Base-by-base conservation (phyloP, 2,329 filamentous ascomycete genomes). In the Fragosphaeria purpurea region DNA sequence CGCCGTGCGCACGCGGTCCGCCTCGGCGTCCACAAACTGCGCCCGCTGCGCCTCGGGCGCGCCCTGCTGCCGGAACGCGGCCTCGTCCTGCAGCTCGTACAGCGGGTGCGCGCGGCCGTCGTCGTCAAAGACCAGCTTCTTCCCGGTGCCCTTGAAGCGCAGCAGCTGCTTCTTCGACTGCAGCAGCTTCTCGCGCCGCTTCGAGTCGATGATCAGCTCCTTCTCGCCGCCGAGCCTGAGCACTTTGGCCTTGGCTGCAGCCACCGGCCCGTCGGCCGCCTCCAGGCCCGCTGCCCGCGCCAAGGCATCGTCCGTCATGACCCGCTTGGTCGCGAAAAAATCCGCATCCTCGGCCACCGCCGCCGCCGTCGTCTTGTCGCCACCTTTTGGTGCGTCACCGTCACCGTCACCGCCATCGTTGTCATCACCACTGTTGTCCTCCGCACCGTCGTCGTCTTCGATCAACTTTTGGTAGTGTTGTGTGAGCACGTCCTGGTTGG, bases 401-500 rank as follows among this genome's bases (percentile, higher is more conserved):
- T 22, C 22, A 22, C 22, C 22, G 22, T 22, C 22, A 22, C 22
- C 22, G n/a, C 40, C 39, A 6, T 31, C 43, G 22, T 34, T 30
- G 2, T 41, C 44, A 5, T 38, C 52, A 1, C 44, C 50, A 13
- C 33, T 37, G 3, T 10, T 38, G 46, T 88, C 85, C 50, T 83
- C 83, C 45, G 82, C 80, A 5, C 74, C 77, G 46, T 83, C 80
- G 5, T 74, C 77, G 49, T 79, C 77, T 45, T 66, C 63, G 53
- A 97, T 82, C 56, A 98, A 77, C 62, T 91, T 95, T 53, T 82
- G 80, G 72, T 96, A 97, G 68, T 98, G 93, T 50, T 85, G 82
- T n/a, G 91, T 90, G 56, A 98, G 70, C 35, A 98, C 86, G 63
- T 96, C 90, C 67, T 97, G 91, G 67, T 98, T 98, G 59, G 85